phyloP scores from a whole-genome alignment of 2,329 filamentous ascomycete genomes.

The Pezicula neosporulosa region DNA sequence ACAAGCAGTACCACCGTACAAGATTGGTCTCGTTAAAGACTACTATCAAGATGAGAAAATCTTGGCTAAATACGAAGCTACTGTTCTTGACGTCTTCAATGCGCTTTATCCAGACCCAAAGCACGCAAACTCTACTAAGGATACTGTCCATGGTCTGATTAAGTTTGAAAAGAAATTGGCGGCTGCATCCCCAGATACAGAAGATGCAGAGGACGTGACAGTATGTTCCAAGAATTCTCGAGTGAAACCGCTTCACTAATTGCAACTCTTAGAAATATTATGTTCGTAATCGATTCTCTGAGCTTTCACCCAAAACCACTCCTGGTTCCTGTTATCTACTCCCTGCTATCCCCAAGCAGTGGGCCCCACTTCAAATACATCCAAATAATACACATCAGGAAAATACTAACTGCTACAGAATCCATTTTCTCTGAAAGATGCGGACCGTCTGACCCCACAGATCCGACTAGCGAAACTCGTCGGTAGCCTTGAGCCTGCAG shows the following conservation, averaged over 20 bases:
- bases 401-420: conserved; percentile 49
- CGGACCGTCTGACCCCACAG: conserved; percentile 50
- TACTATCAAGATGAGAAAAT: conserved; percentile 55
- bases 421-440: conserved; percentile 54
- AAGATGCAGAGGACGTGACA: conserved; percentile 58
- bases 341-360: no score
- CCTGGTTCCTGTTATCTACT: no score
- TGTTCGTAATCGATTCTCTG: no score
- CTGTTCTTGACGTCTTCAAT: conserved; percentile 30
- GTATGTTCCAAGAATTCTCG: conserved; percentile 22
- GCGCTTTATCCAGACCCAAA: conserved; percentile 16
- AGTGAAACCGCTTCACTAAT: neutral
- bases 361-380: neutral
- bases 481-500: conserved; percentile 44
- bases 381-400: neutral
- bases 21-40: conserved; percentile 57
- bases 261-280: no score
- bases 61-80: conserved; percentile 45
- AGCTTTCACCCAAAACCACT: no score
- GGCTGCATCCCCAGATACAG: conserved; percentile 51
- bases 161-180: conserved; percentile 61
- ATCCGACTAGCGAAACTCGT: conserved; percentile 52
- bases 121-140: conserved; percentile 11
- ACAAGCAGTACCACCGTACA: conserved; percentile 38
- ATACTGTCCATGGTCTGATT: conserved; percentile 39